phyloP scores from a whole-genome alignment of 495 filamentous ascomycete genomes.

The Penicillium longicatenatum region DNA sequence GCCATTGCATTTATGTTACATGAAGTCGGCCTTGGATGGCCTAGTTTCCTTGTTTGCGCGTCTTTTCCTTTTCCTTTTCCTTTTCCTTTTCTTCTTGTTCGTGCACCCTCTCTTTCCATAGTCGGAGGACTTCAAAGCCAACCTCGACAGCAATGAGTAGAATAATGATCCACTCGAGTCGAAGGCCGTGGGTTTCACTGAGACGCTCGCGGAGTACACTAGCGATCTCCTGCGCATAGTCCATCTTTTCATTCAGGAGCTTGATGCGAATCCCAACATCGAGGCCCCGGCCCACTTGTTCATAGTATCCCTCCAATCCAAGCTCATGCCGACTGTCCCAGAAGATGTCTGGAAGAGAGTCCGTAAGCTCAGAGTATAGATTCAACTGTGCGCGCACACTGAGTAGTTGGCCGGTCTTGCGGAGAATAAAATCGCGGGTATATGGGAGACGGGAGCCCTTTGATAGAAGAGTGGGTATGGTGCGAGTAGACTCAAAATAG shows the following conservation, averaged over 20 bases:
- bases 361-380: slow-evolving; percentile 94
- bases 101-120: slow-evolving; percentile 58
- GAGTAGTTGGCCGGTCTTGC: slow-evolving; percentile 92
- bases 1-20: slow-evolving; percentile 5
- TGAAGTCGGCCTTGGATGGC: slow-evolving; percentile 10
- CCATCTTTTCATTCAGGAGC: slow-evolving; percentile 93
- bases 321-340: slow-evolving; percentile 93
- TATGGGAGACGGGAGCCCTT: slow-evolving; percentile 66
- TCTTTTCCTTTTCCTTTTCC: slow-evolving; percentile 43
- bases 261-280: slow-evolving; percentile 94
- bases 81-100: slow-evolving; percentile 44
- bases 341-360: slow-evolving; percentile 92
- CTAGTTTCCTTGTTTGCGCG: slow-evolving; percentile 25
- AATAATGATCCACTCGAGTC: slow-evolving; percentile 98
- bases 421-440: slow-evolving; percentile 76
- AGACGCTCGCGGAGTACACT: slow-evolving; percentile 83
- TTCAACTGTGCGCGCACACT: slow-evolving; percentile 90
- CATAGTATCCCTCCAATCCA: slow-evolving; percentile 88
- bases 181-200: slow-evolving; percentile 83
- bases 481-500: slow-evolving; percentile 81
- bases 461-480: slow-evolving; percentile 75
- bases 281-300: slow-evolving; percentile 84
- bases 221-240: slow-evolving; percentile 95
- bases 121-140: slow-evolving; percentile 61
- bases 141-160: slow-evolving; percentile 91